These are phyloP conservation scores for Lactarius vividus DNA, from an alignment of 768 basidiomycete genomes.

Conservation along the genomic window DNA sequence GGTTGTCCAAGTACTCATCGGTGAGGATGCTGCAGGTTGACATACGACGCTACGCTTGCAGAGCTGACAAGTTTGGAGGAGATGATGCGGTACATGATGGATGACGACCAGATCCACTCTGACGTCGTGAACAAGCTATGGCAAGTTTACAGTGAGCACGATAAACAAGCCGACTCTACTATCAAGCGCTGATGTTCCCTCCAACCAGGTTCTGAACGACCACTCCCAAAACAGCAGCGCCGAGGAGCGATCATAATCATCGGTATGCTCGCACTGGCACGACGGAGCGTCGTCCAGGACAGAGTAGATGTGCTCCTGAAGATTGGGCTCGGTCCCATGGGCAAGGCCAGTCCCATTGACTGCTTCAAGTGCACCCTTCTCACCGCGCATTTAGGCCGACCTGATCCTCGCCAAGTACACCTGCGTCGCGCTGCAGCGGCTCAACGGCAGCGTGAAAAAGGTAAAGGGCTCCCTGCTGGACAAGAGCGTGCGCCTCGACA, in stretches of 20 bases:
- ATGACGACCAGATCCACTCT: slow-evolving; percentile 73
- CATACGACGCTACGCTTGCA: slow-evolving; percentile 88
- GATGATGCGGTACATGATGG: slow-evolving; percentile 96
- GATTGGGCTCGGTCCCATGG: slow-evolving; percentile 80
- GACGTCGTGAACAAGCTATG: slow-evolving; percentile 91
- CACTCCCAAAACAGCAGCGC: slow-evolving; percentile 80
- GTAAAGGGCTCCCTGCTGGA: slow-evolving; percentile 93
- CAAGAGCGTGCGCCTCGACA: slow-evolving; percentile 80
- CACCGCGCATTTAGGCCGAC: slow-evolving; percentile 56
- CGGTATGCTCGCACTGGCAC: slow-evolving; percentile 94
- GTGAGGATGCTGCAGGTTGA: slow-evolving; percentile 52
- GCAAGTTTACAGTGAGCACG: slow-evolving; percentile 86
- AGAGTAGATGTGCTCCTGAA: slow-evolving; percentile 81
- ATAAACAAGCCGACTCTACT: neutral
- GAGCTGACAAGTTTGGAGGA: slow-evolving; percentile 96
- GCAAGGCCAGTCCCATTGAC: slow-evolving; percentile 54
- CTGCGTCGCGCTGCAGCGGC: slow-evolving; percentile 86
- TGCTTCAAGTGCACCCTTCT: neutral
- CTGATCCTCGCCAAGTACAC: slow-evolving; percentile 90
- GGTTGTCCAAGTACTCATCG: neutral
- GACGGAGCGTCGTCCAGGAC: slow-evolving; percentile 72
- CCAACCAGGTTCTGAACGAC: slow-evolving; percentile 61
- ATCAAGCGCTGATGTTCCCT: neutral
- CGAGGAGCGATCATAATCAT: slow-evolving; percentile 93
- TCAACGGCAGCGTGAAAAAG: slow-evolving; percentile 95